A percentile compares a stretch with the other conserved stretches of the same genome.
Evolutionary conservation across 2,329 filamentous ascomycete species (phyloP).

Genomic region (Xenoacremonium recifei): DNA sequence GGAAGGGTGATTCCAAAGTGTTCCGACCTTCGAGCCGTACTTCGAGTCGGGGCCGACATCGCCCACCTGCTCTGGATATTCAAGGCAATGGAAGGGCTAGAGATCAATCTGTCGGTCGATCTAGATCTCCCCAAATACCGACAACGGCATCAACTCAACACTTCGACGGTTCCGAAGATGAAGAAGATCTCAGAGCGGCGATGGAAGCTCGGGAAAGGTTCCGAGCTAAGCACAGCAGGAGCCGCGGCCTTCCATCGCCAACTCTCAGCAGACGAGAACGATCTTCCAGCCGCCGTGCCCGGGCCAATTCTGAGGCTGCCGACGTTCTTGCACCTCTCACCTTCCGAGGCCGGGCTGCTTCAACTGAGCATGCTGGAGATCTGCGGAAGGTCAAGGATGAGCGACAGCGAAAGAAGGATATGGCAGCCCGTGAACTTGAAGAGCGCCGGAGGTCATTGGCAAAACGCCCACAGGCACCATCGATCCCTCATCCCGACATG

Average conservation of each 20-base stretch:
- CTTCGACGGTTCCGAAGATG: conserved; percentile 58
- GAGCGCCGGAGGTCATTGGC: conserved; percentile 83
- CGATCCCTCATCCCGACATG: conserved; percentile 72
- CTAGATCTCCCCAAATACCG: conserved; percentile 78
- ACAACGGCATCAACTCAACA: conserved; percentile 55
- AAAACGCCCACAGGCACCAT: conserved; percentile 73
- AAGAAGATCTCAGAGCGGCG: conserved; percentile 57
- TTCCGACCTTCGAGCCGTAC: conserved; percentile 41
- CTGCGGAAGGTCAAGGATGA: conserved; percentile 58
- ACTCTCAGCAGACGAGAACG: conserved; percentile 33
- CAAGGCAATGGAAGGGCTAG: conserved; percentile 64
- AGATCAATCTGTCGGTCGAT: conserved; percentile 59
- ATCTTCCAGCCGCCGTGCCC: conserved; percentile 38
- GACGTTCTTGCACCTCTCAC: conserved; percentile 31
- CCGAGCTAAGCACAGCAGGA: conserved; percentile 52
- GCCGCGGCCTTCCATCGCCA: conserved; percentile 39
- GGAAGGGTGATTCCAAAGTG: conserved; percentile 38
- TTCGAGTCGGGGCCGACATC: conserved; percentile 45
- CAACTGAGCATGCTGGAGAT: conserved; percentile 52
- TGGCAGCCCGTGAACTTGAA: conserved; percentile 82
- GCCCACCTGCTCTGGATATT: conserved; percentile 43
- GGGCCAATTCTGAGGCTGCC: conserved; percentile 28
- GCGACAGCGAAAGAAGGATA: conserved; percentile 65
- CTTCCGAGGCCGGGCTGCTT: conserved; percentile 34
- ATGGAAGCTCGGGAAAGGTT: conserved; percentile 55